These are phyloP conservation scores for Fagopyrum esculentum DNA, from an alignment of 148 eudicot species.

Conservation along the genomic window DNA sequence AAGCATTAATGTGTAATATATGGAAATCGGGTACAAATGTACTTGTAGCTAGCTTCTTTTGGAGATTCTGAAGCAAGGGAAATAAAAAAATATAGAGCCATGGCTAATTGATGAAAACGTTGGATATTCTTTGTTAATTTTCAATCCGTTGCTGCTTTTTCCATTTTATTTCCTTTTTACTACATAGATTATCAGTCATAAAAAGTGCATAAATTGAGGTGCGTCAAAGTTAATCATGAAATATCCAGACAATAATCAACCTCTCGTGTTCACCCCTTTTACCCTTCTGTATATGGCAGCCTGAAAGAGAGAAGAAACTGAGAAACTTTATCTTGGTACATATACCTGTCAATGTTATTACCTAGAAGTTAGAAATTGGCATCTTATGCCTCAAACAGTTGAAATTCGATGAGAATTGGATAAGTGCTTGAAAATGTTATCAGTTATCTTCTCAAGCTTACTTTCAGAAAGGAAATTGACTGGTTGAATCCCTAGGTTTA, in stretches of 20 bases:
- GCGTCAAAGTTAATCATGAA: not conserved
- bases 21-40: not conserved
- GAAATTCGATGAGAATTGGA: too few relatives aligned
- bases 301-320: too few relatives aligned
- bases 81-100: not conserved
- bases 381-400: too few relatives aligned
- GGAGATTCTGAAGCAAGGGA: not conserved
- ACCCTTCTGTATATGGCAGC: too few relatives aligned
- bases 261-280: not conserved
- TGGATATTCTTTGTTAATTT: not conserved
- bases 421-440: too few relatives aligned
- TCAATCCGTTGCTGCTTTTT: not conserved
- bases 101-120: not conserved
- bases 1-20: not conserved
- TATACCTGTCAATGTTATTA: too few relatives aligned
- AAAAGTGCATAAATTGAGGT: not conserved
- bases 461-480: not conserved
- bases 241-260: not conserved
- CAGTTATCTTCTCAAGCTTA: not conserved
- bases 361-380: too few relatives aligned
- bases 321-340: too few relatives aligned
- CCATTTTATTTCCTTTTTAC: not conserved
- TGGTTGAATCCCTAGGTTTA: not conserved
- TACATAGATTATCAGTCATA: not conserved
- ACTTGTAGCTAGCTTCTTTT: not conserved